These are phyloP conservation scores for Zygosaccharomyces gambellarensis DNA, from an alignment of 805 yeast species.

Conservation along the genomic window DNA sequence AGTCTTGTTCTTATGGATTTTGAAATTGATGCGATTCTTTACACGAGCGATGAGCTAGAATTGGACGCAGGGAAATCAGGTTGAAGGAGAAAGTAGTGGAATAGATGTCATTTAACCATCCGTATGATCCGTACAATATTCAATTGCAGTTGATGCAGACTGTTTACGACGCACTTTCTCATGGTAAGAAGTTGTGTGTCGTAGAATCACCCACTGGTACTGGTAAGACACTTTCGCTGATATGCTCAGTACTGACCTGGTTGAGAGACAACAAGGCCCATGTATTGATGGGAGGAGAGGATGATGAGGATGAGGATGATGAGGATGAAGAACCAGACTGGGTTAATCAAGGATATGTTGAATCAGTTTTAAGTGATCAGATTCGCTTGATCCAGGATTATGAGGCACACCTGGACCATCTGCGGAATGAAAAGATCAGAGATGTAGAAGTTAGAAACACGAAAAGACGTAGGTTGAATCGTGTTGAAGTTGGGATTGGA, in stretches of 20 bases:
- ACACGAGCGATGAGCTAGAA: slow-evolving; percentile 6
- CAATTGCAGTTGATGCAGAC: slow-evolving; percentile 73
- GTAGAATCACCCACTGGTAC: slow-evolving; percentile 95
- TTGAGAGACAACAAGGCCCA: slow-evolving; percentile 47
- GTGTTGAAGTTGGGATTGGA: slow-evolving; percentile 30
- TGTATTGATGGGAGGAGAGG: slow-evolving; percentile 15
- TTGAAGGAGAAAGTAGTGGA: neutral
- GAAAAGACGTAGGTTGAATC: slow-evolving; percentile 19
- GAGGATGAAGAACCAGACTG: slow-evolving; percentile 65
- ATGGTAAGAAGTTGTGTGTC: slow-evolving; percentile 59
- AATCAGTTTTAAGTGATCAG: slow-evolving; percentile 24
- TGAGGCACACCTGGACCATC: slow-evolving; percentile 34
- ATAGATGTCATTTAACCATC: slow-evolving; percentile 52
- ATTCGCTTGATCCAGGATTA: slow-evolving; percentile 30
- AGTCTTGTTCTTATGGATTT: neutral
- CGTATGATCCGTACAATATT: slow-evolving; percentile 74
- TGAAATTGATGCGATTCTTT: slow-evolving; percentile 2
- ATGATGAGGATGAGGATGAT: slow-evolving; percentile 15
- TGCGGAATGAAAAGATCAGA: slow-evolving; percentile 16
- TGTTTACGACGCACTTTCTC: slow-evolving; percentile 54
- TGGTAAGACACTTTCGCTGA: slow-evolving; percentile 83
- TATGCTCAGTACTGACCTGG: slow-evolving; percentile 86
- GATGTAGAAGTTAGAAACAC: slow-evolving; percentile 10
- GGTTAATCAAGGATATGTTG: slow-evolving; percentile 45
- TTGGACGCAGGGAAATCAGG: neutral